Conservation (phyloP, 805 yeast species). For the Candida sphagnicola region DNA sequence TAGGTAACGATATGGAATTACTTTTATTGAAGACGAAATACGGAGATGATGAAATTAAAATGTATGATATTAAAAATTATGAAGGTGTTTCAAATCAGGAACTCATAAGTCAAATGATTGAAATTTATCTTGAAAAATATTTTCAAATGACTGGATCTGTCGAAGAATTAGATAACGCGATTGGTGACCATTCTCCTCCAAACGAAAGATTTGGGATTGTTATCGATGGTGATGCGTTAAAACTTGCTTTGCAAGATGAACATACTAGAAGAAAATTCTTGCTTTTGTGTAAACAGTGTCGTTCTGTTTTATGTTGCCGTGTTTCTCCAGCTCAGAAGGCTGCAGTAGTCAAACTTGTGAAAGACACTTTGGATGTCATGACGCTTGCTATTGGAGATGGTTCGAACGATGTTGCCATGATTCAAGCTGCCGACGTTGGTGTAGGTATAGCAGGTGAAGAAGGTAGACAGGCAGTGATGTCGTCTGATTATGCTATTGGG, state of each 20-base stretch:
- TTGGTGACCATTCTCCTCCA: constrained; percentile 62
- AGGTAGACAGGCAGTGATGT: constrained; percentile 87
- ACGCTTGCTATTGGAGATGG: constrained; percentile 88
- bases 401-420: constrained; percentile 87
- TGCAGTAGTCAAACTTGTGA: constrained; percentile 76
- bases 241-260: constrained; percentile 35
- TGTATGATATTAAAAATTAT: constrained; percentile 17
- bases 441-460: constrained; percentile 92
- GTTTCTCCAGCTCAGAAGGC: constrained; percentile 89
- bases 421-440: constrained; percentile 83
- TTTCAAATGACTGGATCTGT: constrained; percentile 56
- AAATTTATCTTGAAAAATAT: constrained; percentile 49
- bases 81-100: constrained; percentile 21
- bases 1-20: constrained; percentile 73
- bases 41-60: constrained; percentile 20
- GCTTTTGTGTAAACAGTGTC: constrained; percentile 72
- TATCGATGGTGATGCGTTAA: constrained; percentile 77
- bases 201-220: constrained; percentile 63
- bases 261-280: constrained; percentile 56
- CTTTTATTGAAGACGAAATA: constrained; percentile 47
- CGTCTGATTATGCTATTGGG: constrained; percentile 82
- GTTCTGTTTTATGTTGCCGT: constrained; percentile 79
- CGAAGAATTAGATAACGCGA: constrained; percentile 52
- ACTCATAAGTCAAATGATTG: constrained; percentile 45
- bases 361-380: constrained; percentile 71